These are phyloP conservation scores for Geranium rotundifolium DNA, from an alignment of 345 rosid genomes.

Conservation along the genomic window DNA sequence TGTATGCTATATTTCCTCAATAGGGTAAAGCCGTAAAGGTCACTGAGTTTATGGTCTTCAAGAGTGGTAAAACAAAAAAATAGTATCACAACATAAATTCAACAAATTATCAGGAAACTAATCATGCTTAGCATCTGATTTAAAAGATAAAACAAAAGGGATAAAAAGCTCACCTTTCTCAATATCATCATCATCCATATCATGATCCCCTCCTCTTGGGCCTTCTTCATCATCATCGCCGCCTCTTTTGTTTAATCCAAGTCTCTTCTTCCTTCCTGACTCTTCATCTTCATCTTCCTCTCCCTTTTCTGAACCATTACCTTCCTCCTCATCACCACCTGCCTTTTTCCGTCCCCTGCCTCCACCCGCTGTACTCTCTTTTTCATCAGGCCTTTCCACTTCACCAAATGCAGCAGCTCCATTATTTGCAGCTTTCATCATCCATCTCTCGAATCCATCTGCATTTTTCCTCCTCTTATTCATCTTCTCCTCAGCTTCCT, in stretches of 20 bases:
- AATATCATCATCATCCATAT: constrained; percentile 85
- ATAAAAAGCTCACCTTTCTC: constrained; percentile 63
- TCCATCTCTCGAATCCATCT: constrained; percentile 97
- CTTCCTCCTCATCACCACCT: constrained; percentile 73
- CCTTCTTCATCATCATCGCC: constrained; percentile 94
- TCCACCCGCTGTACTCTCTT: constrained; percentile 42
- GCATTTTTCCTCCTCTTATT: constrained; percentile 87
- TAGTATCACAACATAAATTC: background rate
- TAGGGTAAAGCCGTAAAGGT: background rate
- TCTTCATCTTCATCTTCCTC: constrained; percentile 97
- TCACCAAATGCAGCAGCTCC: constrained; percentile 96
- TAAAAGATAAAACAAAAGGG: background rate
- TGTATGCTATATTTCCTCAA: background rate
- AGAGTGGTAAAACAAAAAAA: background rate
- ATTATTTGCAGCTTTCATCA: constrained; percentile 94
- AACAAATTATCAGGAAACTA: background rate
- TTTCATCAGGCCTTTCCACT: constrained; percentile 59
- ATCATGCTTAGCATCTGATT: background rate
- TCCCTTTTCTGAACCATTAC: constrained; percentile 67
- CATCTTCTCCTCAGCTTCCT: constrained; percentile 99
- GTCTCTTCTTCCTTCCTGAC: constrained; percentile 73
- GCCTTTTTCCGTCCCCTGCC: constrained; percentile 77
- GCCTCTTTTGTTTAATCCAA: constrained; percentile 56
- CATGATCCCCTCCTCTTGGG: constrained; percentile 83
- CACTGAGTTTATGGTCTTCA: background rate